Conservation (phyloP, 2,329 filamentous ascomycete genomes). For the Colletotrichum simmondsii region DNA sequence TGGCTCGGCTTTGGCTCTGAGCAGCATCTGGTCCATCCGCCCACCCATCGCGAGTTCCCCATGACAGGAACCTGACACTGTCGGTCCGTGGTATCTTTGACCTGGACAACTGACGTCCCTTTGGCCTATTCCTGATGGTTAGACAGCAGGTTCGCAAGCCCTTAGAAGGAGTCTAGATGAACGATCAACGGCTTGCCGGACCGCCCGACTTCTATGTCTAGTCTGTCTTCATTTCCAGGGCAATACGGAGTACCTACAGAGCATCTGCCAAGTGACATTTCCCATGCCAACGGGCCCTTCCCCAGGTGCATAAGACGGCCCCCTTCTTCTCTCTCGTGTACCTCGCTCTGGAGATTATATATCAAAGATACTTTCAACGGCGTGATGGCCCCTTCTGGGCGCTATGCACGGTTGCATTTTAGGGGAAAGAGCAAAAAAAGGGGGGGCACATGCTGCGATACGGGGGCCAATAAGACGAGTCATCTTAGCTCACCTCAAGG, state of each 20-base stretch:
- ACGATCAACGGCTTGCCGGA: not conserved
- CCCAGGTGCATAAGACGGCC: slow-evolving; percentile 9
- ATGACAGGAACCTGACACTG: slow-evolving; percentile 28
- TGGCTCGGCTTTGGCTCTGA: slow-evolving; percentile 17
- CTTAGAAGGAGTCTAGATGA: not conserved
- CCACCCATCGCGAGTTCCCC: slow-evolving; percentile 13
- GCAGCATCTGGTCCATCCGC: slow-evolving; percentile 24
- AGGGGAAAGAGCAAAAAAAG: slow-evolving; percentile 4
- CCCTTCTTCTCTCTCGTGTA: slow-evolving; percentile 6
- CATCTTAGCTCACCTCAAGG: slow-evolving; percentile 2
- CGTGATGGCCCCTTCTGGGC: slow-evolving; percentile 27
- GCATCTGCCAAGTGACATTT: not conserved
- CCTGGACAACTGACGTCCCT: not conserved
- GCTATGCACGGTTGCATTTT: slow-evolving; percentile 22
- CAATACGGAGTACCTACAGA: not conserved
- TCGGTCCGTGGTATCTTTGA: slow-evolving; percentile 4
- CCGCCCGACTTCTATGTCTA: slow-evolving; percentile 1
- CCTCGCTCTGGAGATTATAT: slow-evolving; percentile 23
- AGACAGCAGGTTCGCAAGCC: not conserved
- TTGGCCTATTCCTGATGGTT: slow-evolving; percentile 8
- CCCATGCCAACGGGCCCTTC: slow-evolving; percentile 18
- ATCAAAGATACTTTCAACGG: slow-evolving; percentile 33
- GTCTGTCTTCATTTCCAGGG: not conserved
- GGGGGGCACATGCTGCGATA: not conserved
- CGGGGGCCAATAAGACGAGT: slow-evolving; percentile 29